These are phyloP conservation scores for Mortierella sp. DNA, from an alignment of 371 early-diverging fungal genomes.

Conservation along the genomic window DNA sequence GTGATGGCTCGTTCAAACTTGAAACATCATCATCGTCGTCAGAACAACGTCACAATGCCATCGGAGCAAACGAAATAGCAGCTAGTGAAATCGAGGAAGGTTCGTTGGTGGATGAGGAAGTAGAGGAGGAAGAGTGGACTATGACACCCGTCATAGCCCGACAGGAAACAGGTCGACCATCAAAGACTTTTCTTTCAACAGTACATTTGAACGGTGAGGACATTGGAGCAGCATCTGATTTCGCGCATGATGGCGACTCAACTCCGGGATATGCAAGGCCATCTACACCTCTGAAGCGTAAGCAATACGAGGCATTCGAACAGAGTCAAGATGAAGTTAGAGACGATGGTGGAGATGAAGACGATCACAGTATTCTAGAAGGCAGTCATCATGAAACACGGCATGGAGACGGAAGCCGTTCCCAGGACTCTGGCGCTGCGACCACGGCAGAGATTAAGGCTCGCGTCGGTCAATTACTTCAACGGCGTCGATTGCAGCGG, in stretches of 20 bases:
- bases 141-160: background rate
- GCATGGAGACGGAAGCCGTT: background rate
- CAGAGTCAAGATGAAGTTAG: background rate
- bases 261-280: background rate
- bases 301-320: constrained; percentile 1
- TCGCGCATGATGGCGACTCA: background rate
- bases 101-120: background rate
- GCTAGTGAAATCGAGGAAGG: background rate
- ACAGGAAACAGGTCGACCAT: background rate
- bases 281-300: constrained; percentile 11
- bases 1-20: background rate
- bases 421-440: background rate
- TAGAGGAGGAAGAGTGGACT: background rate
- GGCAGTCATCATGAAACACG: background rate
- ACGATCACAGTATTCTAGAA: background rate
- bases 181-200: background rate
- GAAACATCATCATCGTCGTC: background rate
- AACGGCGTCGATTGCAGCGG: background rate
- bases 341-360: background rate
- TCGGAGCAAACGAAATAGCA: background rate
- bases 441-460: background rate
- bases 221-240: background rate
- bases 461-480: background rate
- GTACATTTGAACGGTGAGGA: background rate
- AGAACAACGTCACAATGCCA: background rate